These are phyloP conservation scores for Calonectria pseudoturangicola DNA, from an alignment of 2,329 filamentous ascomycete genomes.

Conservation along the genomic window DNA sequence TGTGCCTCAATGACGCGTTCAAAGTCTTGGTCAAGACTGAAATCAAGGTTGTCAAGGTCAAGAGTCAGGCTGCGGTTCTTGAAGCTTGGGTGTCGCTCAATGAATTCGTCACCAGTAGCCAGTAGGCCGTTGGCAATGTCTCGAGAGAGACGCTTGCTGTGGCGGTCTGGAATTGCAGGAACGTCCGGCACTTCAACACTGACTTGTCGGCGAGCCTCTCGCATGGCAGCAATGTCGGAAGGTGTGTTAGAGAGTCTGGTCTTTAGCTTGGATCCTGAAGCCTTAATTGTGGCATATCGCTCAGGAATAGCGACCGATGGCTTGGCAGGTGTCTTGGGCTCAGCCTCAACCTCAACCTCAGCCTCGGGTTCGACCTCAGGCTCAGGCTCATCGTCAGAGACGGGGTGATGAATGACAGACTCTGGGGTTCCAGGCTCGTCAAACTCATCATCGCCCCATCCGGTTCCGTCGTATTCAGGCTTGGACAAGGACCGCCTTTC, in stretches of 20 bases:
- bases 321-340: constrained; percentile 66
- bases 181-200: constrained; percentile 81
- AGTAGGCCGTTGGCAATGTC: constrained; percentile 65
- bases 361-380: constrained; percentile 62
- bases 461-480: constrained; percentile 78
- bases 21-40: constrained; percentile 94
- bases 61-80: constrained; percentile 89
- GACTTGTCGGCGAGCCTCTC: constrained; percentile 88
- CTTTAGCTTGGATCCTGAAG: constrained; percentile 89
- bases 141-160: constrained; percentile 72
- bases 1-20: constrained; percentile 95
- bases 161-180: constrained; percentile 77
- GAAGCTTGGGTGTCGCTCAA: constrained; percentile 81
- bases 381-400: constrained; percentile 63
- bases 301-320: constrained; percentile 83
- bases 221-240: constrained; percentile 88
- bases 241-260: constrained; percentile 92
- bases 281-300: constrained; percentile 90
- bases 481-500: constrained; percentile 69
- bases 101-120: constrained; percentile 63
- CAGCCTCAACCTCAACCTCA: constrained; percentile 63
- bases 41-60: constrained; percentile 87
- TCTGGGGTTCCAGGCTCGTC: constrained; percentile 85
- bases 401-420: constrained; percentile 89
- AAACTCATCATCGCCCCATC: constrained; percentile 74